Base-by-base conservation (phyloP, 23 red algal genomes). In the Cyanidiococcus yangmingshanensis region DNA sequence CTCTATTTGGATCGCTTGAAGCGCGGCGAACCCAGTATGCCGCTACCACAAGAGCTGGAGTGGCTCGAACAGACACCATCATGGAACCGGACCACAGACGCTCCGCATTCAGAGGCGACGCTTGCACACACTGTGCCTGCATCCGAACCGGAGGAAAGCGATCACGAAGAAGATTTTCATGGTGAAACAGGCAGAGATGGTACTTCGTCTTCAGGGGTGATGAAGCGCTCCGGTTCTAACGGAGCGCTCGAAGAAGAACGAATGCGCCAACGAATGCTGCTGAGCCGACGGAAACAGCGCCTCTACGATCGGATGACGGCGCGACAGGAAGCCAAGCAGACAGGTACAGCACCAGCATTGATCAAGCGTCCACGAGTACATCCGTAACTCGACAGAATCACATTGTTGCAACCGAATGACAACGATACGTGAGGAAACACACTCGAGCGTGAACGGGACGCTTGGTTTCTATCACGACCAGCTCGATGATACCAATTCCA, bases 81-180 rank as follows among this genome's bases (percentile, higher is more conserved):
- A n/a, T 3, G 33, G 57, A 74, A 17, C 1, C 29, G 16, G 25
- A 27, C 26, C 0, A 30, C 35, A 37, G n/a, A 16, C 3, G 41
- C 3, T 37, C 25, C 34, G 40, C 2, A 24, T 0, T 26, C 0
- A 24, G 58, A n/a, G 0, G 35, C 17, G 34, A 1, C 32, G 15
- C 17, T 29, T n/a, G 1, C 35, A 1, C 35, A 57, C 21, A 15
- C n/a, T 27, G 34, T 0, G 2, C 31, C 16, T n/a, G 57, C 31
- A 0, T 18, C 15, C 57, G 79, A 2, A 2, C 35, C 2, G 16
- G 68, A 36, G 58, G 34, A 27, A 1, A 36, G n/a, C 32, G 82
- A 86, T 36, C 81, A 37, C 17, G 33, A 45, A 18, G 59, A 57
- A 18, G 84, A 84, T 21, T 17, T n/a, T 3, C 80, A 88, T 36